These are phyloP conservation scores for Aspergillus versicolor DNA, from an alignment of 2,329 filamentous ascomycete species.

Conservation along the genomic window DNA sequence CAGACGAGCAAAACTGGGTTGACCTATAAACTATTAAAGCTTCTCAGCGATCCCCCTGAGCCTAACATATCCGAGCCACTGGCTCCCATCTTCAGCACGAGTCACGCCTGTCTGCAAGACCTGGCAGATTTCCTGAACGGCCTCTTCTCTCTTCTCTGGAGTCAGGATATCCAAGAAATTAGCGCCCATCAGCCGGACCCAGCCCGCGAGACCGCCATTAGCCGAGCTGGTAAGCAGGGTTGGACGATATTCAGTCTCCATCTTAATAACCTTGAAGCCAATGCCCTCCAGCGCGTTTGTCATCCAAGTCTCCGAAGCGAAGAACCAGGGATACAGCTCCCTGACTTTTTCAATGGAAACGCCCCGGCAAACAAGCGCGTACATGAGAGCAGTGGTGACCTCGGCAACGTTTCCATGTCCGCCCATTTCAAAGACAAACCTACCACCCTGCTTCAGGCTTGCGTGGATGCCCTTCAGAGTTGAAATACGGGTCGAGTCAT, in stretches of 20 bases:
- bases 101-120: constrained; percentile 56
- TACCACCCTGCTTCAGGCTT: constrained; percentile 56
- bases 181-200: constrained; percentile 64
- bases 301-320: constrained; percentile 65
- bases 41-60: constrained; percentile 44
- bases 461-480: constrained; percentile 57
- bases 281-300: constrained; percentile 33
- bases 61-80: constrained; percentile 50
- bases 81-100: constrained; percentile 57
- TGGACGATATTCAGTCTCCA: constrained; percentile 65
- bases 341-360: constrained; percentile 51
- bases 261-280: constrained; percentile 51
- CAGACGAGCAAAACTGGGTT: neutral
- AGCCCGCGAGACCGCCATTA: constrained; percentile 61
- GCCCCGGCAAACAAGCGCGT: constrained; percentile 52
- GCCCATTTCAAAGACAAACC: constrained; percentile 69
- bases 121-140: constrained; percentile 55
- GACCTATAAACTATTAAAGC: constrained; percentile 5
- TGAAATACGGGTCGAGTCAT: constrained; percentile 41
- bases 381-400: constrained; percentile 58
- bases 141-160: constrained; percentile 50
- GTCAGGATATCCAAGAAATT: constrained; percentile 56
- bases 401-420: constrained; percentile 68
- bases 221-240: constrained; percentile 49
- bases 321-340: constrained; percentile 67